These are phyloP conservation scores for Cladochytrium replicatum DNA, from an alignment of 192 early-diverging fungal genomes.

Conservation along the genomic window DNA sequence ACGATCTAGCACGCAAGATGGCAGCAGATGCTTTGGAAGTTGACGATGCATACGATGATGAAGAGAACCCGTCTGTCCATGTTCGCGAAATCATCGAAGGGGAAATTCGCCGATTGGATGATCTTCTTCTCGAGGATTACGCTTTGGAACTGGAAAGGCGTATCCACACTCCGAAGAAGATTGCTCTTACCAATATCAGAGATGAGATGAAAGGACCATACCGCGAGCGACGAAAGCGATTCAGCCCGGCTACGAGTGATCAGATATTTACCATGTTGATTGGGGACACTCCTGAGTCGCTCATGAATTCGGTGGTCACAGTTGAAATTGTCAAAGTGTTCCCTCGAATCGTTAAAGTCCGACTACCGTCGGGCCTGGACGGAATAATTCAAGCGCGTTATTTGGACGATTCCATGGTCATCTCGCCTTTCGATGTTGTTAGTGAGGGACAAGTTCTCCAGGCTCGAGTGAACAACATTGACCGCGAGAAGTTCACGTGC, in stretches of 20 bases:
- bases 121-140: conserved; percentile 83
- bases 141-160: conserved; percentile 70
- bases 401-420: conserved; percentile 34
- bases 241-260: conserved; percentile 40
- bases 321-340: conserved; percentile 59
- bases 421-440: too few species aligned
- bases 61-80: conserved; percentile 61
- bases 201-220: conserved; percentile 77
- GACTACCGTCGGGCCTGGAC: conserved; percentile 73
- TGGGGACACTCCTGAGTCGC: conserved; percentile 63
- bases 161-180: conserved; percentile 65
- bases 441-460: conserved; percentile 61
- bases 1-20: conserved; percentile 93
- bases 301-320: conserved; percentile 55
- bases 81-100: conserved; percentile 69
- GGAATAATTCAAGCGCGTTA: conserved; percentile 63
- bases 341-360: conserved; percentile 64
- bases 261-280: conserved; percentile 77
- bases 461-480: conserved; percentile 68
- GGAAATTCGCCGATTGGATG: conserved; percentile 59
- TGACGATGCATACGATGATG: conserved; percentile 48
- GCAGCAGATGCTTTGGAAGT: conserved; percentile 89
- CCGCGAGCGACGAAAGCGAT: conserved; percentile 58
- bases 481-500: conserved; percentile 62
- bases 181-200: conserved; percentile 72